Conservation (phyloP, 192 early-diverging fungal genomes). For the Coemansia sp. region DNA sequence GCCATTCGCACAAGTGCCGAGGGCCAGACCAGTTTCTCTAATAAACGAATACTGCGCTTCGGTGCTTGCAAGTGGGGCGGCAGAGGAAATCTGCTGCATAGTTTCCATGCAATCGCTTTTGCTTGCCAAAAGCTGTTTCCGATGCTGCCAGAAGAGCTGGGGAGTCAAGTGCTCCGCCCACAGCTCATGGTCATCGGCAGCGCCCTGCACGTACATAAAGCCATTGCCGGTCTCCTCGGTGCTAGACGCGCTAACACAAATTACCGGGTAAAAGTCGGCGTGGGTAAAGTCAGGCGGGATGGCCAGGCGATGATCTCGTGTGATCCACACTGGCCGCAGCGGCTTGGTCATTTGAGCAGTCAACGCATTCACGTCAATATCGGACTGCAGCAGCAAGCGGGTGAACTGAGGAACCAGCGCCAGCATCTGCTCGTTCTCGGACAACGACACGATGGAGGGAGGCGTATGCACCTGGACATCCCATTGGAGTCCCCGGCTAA, state of each 20-base stretch:
- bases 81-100: not conserved
- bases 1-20: constrained; percentile 57
- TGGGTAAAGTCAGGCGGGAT: constrained; percentile 53
- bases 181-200: constrained; percentile 85
- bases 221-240: constrained; percentile 51
- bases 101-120: not conserved
- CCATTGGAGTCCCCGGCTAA: constrained; percentile 40
- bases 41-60: constrained; percentile 43
- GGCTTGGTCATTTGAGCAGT: constrained; percentile 57
- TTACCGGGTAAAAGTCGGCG: constrained; percentile 66
- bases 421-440: constrained; percentile 70
- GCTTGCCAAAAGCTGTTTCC: not conserved
- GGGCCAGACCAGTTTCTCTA: constrained; percentile 59
- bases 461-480: constrained; percentile 63
- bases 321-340: constrained; percentile 81
- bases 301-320: constrained; percentile 54
- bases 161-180: constrained; percentile 74
- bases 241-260: constrained; percentile 75
- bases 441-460: constrained; percentile 60
- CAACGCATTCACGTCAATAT: constrained; percentile 36
- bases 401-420: constrained; percentile 59
- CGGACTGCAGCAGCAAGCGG: constrained; percentile 54
- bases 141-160: constrained; percentile 64
- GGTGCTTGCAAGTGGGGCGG: no score
- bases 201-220: constrained; percentile 84